A percentile compares a stretch with the other conserved stretches of the same genome.
Conservation (phyloP, 1,139 yeast species). For the Sugiyamaella pinicola region DNA sequence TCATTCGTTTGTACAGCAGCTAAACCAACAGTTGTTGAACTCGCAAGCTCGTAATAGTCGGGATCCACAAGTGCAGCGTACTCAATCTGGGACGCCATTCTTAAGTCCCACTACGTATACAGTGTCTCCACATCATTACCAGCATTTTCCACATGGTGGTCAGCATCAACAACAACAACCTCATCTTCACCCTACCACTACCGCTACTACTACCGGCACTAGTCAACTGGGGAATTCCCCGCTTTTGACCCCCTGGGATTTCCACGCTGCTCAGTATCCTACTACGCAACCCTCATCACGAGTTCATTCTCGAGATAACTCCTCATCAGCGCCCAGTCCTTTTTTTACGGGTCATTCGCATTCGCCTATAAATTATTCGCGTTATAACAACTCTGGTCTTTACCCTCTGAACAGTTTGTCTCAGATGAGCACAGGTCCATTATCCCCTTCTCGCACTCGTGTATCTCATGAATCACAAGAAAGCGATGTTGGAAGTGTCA, state of each 20-base stretch:
- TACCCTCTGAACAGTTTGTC: conserved; percentile 13
- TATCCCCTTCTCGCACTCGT: conserved; percentile 14
- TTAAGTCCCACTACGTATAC: not conserved
- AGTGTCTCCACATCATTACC: not conserved
- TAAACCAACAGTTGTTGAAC: conserved; percentile 5
- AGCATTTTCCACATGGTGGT: not conserved
- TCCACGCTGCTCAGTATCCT: conserved; percentile 6
- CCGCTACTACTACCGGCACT: not conserved
- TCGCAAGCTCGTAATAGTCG: not conserved
- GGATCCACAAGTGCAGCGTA: not conserved
- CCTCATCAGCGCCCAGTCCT: conserved; percentile 8
- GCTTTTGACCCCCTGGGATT: conserved; percentile 11
- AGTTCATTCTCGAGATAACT: conserved; percentile 10
- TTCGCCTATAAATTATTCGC: not conserved
- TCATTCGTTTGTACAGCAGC: conserved; percentile 7
- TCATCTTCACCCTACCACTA: not conserved
- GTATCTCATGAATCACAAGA: conserved; percentile 17
- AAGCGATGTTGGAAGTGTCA: conserved; percentile 24
- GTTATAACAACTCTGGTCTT: conserved; percentile 3
- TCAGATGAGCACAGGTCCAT: conserved; percentile 6
- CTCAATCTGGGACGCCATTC: not conserved
- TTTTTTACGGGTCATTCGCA: conserved; percentile 5
- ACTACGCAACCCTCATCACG: conserved; percentile 2
- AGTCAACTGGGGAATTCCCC: conserved; percentile 6
- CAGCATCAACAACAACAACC: not conserved